Percentiles rank a stretch among this genome's conserved stretches.
Conservation (phyloP, 306 rosid genomes). For the Ormosia emarginata region DNA sequence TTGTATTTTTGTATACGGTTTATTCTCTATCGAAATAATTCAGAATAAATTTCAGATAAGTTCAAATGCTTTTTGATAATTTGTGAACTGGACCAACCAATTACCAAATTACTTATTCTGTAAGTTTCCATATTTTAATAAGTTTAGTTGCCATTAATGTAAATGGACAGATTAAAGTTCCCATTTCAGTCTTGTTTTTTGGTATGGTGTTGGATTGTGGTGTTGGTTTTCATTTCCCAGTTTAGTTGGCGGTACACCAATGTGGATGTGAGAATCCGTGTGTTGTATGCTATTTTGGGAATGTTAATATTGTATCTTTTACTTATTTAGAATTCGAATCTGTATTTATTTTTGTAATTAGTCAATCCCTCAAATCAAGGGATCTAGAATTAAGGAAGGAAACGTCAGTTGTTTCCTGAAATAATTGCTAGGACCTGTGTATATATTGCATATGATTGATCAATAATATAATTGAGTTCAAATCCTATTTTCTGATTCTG, state of each 20-base stretch:
- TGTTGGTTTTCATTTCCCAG: neutral
- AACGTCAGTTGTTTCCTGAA: too few species aligned
- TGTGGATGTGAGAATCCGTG: too few species aligned
- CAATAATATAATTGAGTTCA: too few species aligned
- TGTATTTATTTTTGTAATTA: too few species aligned
- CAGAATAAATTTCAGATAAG: neutral
- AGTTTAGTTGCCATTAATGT: neutral
- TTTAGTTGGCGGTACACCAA: slow-evolving; percentile 3
- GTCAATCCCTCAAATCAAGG: too few species aligned
- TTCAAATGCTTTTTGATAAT: neutral
- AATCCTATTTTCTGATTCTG: too few species aligned
- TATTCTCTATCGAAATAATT: slow-evolving; percentile 10
- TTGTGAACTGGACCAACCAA: neutral
- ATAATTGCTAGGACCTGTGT: too few species aligned
- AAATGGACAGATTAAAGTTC: neutral
- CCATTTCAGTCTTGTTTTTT: neutral
- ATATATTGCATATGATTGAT: too few species aligned
- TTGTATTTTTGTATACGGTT: slow-evolving; percentile 11
- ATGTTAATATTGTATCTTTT: too few species aligned
- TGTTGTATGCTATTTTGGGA: too few species aligned
- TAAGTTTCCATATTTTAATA: neutral
- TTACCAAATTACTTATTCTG: slow-evolving; percentile 9
- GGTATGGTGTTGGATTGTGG: slow-evolving; percentile 4
- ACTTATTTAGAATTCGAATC: too few species aligned
- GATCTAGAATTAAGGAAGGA: too few species aligned